Evolutionary conservation across 805 yeast genomes (phyloP), one percentile per base, ranked within the genome.

Genomic region (Pichia gijzeniarum): DNA sequence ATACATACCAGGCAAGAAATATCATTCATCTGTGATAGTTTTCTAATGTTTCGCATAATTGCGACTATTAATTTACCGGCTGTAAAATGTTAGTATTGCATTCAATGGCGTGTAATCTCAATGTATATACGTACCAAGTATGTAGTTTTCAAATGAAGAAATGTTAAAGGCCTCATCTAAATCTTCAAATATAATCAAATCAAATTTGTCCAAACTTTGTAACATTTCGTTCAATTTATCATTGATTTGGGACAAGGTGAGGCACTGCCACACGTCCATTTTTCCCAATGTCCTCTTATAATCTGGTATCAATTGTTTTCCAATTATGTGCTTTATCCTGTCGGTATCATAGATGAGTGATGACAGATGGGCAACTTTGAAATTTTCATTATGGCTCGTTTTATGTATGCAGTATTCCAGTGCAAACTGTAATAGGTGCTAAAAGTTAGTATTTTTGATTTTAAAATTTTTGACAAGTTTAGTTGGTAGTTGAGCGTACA

Each of bases 111-210:
- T 25, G 28, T 25, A 25, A 25, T 28, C 7, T 9, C 19, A 19
- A 38, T 19, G 19, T 10, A 17, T 14, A 30, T 12, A 38, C 41
- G 5, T 38, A 38, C 41, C 41, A 13, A 30, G 12, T 5, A 50
- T 47, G 39, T 53, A 53, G 39, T 55, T 50, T 27, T 54, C 57
- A 38, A 49, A 55, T 28, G 49, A 48, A 28, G 54, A 59, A 6
- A 56, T 22, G 39, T 60, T 59, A 44, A 61, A 59, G n/a, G 56
- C 41, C 19, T 52, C 59, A 17, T 51, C 51, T 6, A 63, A 38
- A 36, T 63, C 65, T 45, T 62, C 62, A 14, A 63, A 47, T 3
- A 63, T 54, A 13, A 45, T n/a, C 17, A 37, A 32, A 16, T 43
- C 9, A 5, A 21, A 28, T 10, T 34, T 28, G 9, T 30, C 28